A percentile compares a stretch with the other conserved stretches of the same genome.
phyloP scores from a whole-genome alignment of 129 eudicot genomes.

The Ambrosia trifida region DNA sequence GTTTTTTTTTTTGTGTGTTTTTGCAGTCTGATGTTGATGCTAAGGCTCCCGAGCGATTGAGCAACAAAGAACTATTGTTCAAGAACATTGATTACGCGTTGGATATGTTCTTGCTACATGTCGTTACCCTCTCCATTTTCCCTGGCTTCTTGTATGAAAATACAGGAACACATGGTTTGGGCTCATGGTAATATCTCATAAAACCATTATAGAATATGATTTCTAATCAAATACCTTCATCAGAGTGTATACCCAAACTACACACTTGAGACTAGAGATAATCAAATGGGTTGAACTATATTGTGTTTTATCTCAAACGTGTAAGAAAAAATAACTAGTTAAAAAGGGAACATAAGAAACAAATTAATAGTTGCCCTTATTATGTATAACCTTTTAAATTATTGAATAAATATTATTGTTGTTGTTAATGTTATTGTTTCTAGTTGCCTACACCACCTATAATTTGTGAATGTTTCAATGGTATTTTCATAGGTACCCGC shows the following conservation, averaged over 20 bases:
- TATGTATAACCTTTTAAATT: too few species aligned
- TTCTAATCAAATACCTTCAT: neutral
- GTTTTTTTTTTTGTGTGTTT: neutral
- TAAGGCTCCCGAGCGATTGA: conserved; percentile 43
- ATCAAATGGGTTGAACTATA: too few species aligned
- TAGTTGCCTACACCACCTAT: too few species aligned
- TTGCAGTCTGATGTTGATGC: conserved; percentile 36
- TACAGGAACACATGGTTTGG: conserved; percentile 62
- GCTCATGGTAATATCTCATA: conserved; percentile 54
- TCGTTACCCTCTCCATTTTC: conserved; percentile 66
- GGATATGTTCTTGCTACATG: conserved; percentile 58
- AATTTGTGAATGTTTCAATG: neutral
- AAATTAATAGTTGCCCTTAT: too few species aligned
- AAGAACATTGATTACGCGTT: conserved; percentile 63
- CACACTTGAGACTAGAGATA: too few species aligned
- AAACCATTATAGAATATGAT: neutral
- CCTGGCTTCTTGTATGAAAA: conserved; percentile 73
- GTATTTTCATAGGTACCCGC: conserved; percentile 48
- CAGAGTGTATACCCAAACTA: too few species aligned
- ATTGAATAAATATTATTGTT: too few species aligned
- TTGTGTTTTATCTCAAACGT: too few species aligned
- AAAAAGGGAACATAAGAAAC: too few species aligned
- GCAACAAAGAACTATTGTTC: conserved; percentile 42
- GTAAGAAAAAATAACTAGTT: too few species aligned
- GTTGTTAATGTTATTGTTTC: too few species aligned